Evolutionary conservation across 805 yeast genomes (phyloP), one percentile per base, ranked within the genome.

Genomic region (Sungouiella thailandica): DNA sequence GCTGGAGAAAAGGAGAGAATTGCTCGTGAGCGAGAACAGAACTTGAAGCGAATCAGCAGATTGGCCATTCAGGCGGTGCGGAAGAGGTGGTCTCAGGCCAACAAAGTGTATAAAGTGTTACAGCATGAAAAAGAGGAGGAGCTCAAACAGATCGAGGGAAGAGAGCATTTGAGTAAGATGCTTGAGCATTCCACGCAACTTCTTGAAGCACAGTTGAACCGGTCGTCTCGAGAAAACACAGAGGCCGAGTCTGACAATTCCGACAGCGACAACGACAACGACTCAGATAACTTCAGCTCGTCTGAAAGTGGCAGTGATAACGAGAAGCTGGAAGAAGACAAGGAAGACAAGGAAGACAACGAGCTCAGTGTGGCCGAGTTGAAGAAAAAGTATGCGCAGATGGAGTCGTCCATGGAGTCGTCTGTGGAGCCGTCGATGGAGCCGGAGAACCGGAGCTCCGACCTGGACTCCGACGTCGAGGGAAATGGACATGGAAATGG

Each of bases 21-120:
- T 37, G 72, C 72, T 15, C 80, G 80, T 44, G 94, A 83, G 37
- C 76, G 79, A 47, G 95, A 88, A 47, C 82, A 76, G 46, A 76
- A 78, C 34, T 67, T 83, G 37, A 66, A 72, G 37, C 75, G 73
- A 39, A 56, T 90, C 22, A 95, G 96, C n/a, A 76, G 86, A 47
- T 72, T 80, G 31, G 83, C 94, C 0, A 83, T 84, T 1, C 80
- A 76, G 47, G 87, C 88, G 28, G 96, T 93, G 8, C 82, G 82
- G 58, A 87, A 80, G 55, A 79, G 93, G 50, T 93, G 99, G 99
- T 64, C 71, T 15, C 70, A 88, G 31, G 98, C 97, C 2, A 85
- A 81, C 41, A 87, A 84, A 54, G 94, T 86, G 1, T 81, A 74
- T 52, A 70, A 68, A 31, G 83, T 79, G 11, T 65, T 84, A 39